Evolutionary conservation across 176 grass and related monocot genomes (phyloP), one percentile per base, ranked within the genome.

Genomic region (Cymbopogon citratus): DNA sequence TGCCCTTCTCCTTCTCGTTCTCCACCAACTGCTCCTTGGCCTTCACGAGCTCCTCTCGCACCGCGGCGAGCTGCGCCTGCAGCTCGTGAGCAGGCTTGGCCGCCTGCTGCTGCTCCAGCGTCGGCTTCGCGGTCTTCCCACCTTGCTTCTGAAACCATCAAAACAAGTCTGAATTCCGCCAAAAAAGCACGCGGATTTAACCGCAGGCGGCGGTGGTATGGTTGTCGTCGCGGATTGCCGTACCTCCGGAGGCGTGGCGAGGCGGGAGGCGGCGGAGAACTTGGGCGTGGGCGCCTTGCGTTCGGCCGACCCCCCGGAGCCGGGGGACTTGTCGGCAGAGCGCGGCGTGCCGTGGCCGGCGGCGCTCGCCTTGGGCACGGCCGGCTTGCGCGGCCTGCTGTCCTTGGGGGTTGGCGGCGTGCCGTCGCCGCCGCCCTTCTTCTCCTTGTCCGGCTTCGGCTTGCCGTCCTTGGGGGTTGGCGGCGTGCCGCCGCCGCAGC

Each of bases 391-490:
- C 13, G 83, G 52, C 65, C 60, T 81, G 63, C 80, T 84, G 51
- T 36, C 75, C 81, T 88, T 94, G 48, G 86, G 82, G 12, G 80
- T 87, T 77, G 90, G 89, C 65, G 92, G 89, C 71, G 92, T 87
- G 81, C 67, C 74, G n/a, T 10, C 21, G 21, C 34, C 40, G 31
- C 31, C 16, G 31, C 65, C 65, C 65, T 68, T 68, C 87, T 91
- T 94, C 39, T 71, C 70, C 48, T 80, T 82, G 36, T 73, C 83
- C 19, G 81, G 80, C 76, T 89, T 94, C 16, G 86, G 51, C 64
- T 59, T 81, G 63, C 80, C 80, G 48, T 34, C 74, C 81, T 88
- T 94, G 46, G 85, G 82, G 18, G 80, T 87, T 77, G 89, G 89
- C 64, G 92, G 88, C 71, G 92, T 87, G 84, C n/a, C n/a, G 3